Evolutionary conservation across 768 basidiomycete genomes (phyloP), one percentile per base, ranked within the genome.

Genomic region (Mycena rebaudengoi): DNA sequence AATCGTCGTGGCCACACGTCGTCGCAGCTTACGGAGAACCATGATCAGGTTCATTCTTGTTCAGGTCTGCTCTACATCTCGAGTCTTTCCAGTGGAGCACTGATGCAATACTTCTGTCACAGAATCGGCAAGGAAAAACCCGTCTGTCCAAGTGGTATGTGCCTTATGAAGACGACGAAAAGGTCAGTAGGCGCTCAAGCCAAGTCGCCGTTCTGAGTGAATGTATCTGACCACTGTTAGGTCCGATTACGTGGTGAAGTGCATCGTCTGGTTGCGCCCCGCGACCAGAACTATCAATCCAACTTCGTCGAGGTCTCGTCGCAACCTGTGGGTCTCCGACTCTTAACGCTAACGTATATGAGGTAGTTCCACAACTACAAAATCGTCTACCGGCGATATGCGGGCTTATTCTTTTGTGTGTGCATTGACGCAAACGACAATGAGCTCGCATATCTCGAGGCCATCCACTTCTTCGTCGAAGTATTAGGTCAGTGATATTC

Each of bases 111-210:
- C 7, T 3, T 32, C 20, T 16, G n/a, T 6, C 41, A 3, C 69
- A 98, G 96, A 99, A 99, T 75, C 90, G 97, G 41, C 98, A 99
- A 80, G 98, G 98, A n/a, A 99, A 99, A 81, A 99, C 97, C 4
- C 84, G 98, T 60, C 78, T 99, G 46, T 95, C 95, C 13, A 99
- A 99, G 78, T 99, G 96, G 96, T 99, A 98, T 81, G 94, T 93
- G 25, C 97, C 98, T 1, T 99, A 95, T 70, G 96, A 98, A 70
- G 98, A 99, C 73, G 98, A 99, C 68, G 98, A 99, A 84, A 99
- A 99, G 90, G 95, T 94, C 69, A 30, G 51, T 10, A 37, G 35
- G 26, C 39, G 28, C 30, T 49, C 23, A 57, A 6, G 30, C 23
- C 21, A 14, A 7, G 14, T 29, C 58, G n/a, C n/a, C n/a, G n/a